Evolutionary conservation across 257 asterid genomes (phyloP).

Genomic region (Fraxinus cuspidata): DNA sequence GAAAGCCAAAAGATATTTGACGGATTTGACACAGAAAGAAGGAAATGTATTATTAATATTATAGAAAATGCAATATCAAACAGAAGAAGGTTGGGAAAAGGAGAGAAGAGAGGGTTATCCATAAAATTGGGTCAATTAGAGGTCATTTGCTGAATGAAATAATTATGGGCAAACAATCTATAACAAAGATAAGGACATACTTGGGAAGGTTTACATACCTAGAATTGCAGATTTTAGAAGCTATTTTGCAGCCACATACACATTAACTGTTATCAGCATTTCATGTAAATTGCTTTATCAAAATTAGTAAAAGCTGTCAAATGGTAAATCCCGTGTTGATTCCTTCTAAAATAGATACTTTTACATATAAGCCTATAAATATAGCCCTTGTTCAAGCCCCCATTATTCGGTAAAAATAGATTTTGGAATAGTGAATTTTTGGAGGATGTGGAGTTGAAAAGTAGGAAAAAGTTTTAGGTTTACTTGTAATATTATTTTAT

Average conservation of each 20-base stretch:
- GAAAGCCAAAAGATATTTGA: background rate
- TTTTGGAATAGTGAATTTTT: too few relatives aligned
- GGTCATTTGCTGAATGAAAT: background rate
- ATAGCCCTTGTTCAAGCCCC: background rate
- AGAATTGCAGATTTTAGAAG: slow-evolving; percentile 5
- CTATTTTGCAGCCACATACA: slow-evolving; percentile 9
- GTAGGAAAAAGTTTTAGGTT: too few relatives aligned
- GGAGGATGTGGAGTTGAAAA: too few relatives aligned
- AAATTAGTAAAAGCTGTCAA: background rate
- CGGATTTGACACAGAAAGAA: background rate
- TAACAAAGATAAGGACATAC: background rate
- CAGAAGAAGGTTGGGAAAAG: slow-evolving; percentile 13
- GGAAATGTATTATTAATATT: background rate
- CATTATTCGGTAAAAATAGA: too few relatives aligned
- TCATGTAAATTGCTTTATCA: background rate
- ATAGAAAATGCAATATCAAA: slow-evolving; percentile 16
- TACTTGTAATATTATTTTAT: too few relatives aligned
- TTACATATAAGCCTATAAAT: background rate
- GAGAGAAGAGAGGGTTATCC: background rate
- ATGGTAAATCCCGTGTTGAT: background rate
- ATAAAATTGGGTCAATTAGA: background rate
- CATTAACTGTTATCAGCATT: background rate
- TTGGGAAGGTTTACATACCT: too few relatives aligned
- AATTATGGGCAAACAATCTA: slow-evolving; percentile 7
- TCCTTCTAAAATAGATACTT: background rate